Conservation (phyloP, 1,284 basidiomycete species). For the Retiboletus flavoniger region DNA sequence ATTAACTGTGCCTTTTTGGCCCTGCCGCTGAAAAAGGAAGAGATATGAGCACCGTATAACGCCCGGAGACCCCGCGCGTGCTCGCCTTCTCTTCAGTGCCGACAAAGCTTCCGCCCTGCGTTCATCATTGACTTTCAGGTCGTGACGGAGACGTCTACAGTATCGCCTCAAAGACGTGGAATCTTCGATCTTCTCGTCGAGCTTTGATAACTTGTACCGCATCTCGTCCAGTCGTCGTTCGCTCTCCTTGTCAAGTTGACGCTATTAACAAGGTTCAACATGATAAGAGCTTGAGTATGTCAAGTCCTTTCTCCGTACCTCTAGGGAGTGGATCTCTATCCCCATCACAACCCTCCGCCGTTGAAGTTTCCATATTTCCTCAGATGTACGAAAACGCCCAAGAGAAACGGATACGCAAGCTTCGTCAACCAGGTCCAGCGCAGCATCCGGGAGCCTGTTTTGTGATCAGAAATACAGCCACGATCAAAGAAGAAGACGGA, state of each 20-base stretch:
- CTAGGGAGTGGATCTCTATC: background rate
- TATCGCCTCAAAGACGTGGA: too few species aligned
- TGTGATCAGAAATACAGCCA: too few species aligned
- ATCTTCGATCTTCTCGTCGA: background rate
- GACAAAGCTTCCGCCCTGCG: too few species aligned
- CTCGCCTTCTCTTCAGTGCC: too few species aligned
- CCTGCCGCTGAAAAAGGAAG: too few species aligned
- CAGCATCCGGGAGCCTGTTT: background rate
- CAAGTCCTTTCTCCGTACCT: background rate
- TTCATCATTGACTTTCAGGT: too few species aligned
- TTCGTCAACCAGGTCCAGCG: background rate
- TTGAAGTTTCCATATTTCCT: background rate
- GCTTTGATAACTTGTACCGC: background rate
- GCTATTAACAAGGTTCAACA: background rate
- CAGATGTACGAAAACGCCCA: background rate
- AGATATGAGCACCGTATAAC: too few species aligned
- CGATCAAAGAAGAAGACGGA: too few species aligned
- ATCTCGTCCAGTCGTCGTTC: background rate
- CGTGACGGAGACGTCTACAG: too few species aligned
- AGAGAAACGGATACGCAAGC: background rate
- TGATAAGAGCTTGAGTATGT: too few species aligned
- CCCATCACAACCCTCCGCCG: background rate
- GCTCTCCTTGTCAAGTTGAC: background rate
- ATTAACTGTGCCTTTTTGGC: too few species aligned
- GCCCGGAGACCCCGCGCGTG: too few species aligned